phyloP scores from a whole-genome alignment of 768 basidiomycete species.

The Suillus placidus region DNA sequence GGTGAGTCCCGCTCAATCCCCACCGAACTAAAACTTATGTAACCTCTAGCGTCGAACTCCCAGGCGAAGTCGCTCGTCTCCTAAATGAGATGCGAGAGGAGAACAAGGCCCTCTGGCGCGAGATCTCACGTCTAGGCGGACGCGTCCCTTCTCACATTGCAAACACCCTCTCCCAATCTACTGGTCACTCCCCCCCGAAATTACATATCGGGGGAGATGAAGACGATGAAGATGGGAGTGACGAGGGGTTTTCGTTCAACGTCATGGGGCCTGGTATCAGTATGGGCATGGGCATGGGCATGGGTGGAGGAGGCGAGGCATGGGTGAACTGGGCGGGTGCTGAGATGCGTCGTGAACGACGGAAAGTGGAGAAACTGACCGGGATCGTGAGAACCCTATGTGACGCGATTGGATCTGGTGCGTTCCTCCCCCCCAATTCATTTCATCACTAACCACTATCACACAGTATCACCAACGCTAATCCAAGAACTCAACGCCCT shows the following conservation, averaged over 20 bases:
- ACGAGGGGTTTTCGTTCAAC: constrained; percentile 10
- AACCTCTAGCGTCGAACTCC: constrained; percentile 72
- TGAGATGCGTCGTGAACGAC: constrained; percentile 58
- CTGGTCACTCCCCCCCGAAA: constrained; percentile 22
- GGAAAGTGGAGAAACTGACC: constrained; percentile 63
- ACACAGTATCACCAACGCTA: constrained; percentile 22
- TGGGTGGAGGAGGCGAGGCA: constrained; percentile 22
- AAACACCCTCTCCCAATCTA: constrained; percentile 1
- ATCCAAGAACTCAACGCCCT: constrained; percentile 32
- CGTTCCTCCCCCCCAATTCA: constrained; percentile 27
- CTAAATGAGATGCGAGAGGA: constrained; percentile 73
- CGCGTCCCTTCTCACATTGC: constrained; percentile 25
- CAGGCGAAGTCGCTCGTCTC: constrained; percentile 64
- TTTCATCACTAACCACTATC: neutral
- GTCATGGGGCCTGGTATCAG: constrained; percentile 12
- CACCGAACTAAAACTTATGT: constrained; percentile 9
- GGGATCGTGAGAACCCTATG: constrained; percentile 62
- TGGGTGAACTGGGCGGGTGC: constrained; percentile 34
- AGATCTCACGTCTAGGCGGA: constrained; percentile 24
- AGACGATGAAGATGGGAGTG: constrained; percentile 22
- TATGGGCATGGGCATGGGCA: neutral
- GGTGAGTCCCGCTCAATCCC: constrained; percentile 19
- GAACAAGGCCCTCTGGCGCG: constrained; percentile 59
- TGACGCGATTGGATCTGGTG: constrained; percentile 58
- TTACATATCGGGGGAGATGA: constrained; percentile 34